Base-by-base conservation (phyloP, 2,329 filamentous ascomycete species). In the Pseudocercospora crystallina region DNA sequence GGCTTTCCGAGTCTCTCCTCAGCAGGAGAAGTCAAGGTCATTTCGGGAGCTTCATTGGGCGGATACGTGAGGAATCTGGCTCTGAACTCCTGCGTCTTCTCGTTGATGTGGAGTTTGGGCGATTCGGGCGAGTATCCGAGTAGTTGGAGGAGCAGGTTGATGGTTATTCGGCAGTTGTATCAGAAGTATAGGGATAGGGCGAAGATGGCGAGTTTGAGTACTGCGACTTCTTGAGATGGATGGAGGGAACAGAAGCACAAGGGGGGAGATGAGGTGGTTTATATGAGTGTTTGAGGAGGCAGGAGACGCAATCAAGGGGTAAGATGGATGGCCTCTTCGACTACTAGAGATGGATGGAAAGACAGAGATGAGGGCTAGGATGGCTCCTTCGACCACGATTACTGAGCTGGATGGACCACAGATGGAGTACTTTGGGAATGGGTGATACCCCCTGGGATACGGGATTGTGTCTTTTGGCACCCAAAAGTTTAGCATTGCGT, bases 1-100 rank as follows among this genome's bases (percentile, higher is more conserved):
- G 90, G 88, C 0, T 95, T 97, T 63, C 94, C 94, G 0, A 87
- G 92, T 61, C 89, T 97, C 45, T 96, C 91, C 0, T 89, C 92
- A 0, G 90, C 91, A 0, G 87, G 89, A 0, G 87, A 92, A 57
- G 86, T 88, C 8, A 97, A 97, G 69, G 87, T 97, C 62, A 81
- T 99, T 51, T 91, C 87, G 12, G 81, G 92, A 30, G 85, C 83
- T 60, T 89, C 89, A 10, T 77, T 99, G 8, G 88, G 91, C 0
- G 81, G 84, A 8, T 95, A 96, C 66, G 88, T 96, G 46, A 85
- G 94, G 33, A 84, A 96, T 40, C 77, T 97, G 13, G 90, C 92
- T 1, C 81, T 99, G 56, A 97, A 96, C 65, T 91, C 94, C 0
- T 95, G 89, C 11, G 89, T 97, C 8, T 96, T 97, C 69, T 90